phyloP scores from a whole-genome alignment of 441 rosid species.

The Capsella rubella region DNA sequence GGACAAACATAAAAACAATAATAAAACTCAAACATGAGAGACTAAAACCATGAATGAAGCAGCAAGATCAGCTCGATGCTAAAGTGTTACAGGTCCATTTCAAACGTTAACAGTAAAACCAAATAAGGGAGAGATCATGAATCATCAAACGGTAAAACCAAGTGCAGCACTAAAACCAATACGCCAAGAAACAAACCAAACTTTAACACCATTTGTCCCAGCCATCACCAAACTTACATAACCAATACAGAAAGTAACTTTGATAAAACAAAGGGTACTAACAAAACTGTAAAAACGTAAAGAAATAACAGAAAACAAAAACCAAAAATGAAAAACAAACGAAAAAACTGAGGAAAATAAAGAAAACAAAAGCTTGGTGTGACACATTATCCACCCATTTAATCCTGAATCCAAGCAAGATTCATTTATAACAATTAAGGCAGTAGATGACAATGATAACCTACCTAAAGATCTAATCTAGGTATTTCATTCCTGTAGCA shows the following conservation, averaged over 20 bases:
- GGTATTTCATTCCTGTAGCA: not conserved
- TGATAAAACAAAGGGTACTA: conserved; percentile 14
- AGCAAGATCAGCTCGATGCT: not conserved
- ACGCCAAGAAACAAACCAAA: conserved; percentile 39
- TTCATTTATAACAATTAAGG: not conserved
- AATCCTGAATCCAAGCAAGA: conserved; percentile 13
- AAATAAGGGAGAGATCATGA: not conserved
- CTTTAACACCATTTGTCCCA: not conserved
- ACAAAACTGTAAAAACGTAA: conserved; percentile 17
- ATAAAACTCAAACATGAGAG: not conserved
- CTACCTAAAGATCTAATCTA: conserved; percentile 13
- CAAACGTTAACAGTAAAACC: conserved; percentile 6
- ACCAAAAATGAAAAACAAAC: conserved; percentile 4
- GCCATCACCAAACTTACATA: not conserved
- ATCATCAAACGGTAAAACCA: conserved; percentile 17
- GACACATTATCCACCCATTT: not conserved
- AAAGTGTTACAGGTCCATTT: conserved; percentile 16
- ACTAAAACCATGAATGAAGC: conserved; percentile 21
- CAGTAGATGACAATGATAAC: not conserved
- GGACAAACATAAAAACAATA: conserved; percentile 5
- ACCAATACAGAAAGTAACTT: conserved; percentile 16
- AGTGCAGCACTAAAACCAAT: conserved; percentile 28
- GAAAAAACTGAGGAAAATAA: not conserved
- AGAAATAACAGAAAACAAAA: conserved; percentile 19
- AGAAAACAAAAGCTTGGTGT: conserved; percentile 8